A percentile compares a stretch with the other conserved stretches of the same genome.
Evolutionary conservation across 2,329 filamentous ascomycete species (phyloP).

Genomic region (Aspergillus pseudoterreus): DNA sequence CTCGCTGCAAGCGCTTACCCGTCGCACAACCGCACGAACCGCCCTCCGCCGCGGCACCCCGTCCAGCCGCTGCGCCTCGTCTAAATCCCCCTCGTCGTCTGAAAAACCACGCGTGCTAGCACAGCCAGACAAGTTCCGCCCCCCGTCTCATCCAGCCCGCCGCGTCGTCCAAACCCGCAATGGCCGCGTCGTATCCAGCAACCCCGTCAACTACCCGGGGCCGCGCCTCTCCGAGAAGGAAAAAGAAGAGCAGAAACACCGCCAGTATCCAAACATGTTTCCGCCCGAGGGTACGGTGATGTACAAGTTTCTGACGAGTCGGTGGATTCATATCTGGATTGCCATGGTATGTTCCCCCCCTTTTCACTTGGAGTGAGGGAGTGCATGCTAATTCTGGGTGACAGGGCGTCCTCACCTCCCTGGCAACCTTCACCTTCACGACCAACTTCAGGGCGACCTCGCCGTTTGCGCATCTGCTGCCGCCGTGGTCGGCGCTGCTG

Average conservation of each 20-base stretch:
- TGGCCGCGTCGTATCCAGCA: conserved; percentile 17
- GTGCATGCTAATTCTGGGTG: not conserved
- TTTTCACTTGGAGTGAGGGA: not conserved
- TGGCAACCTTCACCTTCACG: conserved; percentile 70
- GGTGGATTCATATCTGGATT: conserved; percentile 73
- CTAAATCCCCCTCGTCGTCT: conserved; percentile 7
- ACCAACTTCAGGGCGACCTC: conserved; percentile 76
- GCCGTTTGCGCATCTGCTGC: conserved; percentile 75
- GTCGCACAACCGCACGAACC: conserved; percentile 9
- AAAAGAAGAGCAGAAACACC: conserved; percentile 60
- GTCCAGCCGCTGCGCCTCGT: conserved; percentile 24
- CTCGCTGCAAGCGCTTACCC: conserved; percentile 26
- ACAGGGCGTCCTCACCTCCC: conserved; percentile 63
- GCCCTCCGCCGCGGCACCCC: conserved; percentile 10
- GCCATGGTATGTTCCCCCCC: conserved; percentile 60
- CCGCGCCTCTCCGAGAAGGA: conserved; percentile 66
- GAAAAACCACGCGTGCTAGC: conserved; percentile 69
- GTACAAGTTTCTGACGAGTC: conserved; percentile 79
- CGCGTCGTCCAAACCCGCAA: conserved; percentile 52
- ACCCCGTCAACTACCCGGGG: conserved; percentile 67
- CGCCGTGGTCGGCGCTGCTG: conserved; percentile 64
- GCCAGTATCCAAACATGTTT: conserved; percentile 84
- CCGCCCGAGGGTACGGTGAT: conserved; percentile 76
- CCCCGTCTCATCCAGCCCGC: conserved; percentile 79
- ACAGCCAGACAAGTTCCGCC: conserved; percentile 84